Evolutionary conservation across 768 basidiomycete genomes (phyloP).

Genomic region (Lactarius akahatsu): DNA sequence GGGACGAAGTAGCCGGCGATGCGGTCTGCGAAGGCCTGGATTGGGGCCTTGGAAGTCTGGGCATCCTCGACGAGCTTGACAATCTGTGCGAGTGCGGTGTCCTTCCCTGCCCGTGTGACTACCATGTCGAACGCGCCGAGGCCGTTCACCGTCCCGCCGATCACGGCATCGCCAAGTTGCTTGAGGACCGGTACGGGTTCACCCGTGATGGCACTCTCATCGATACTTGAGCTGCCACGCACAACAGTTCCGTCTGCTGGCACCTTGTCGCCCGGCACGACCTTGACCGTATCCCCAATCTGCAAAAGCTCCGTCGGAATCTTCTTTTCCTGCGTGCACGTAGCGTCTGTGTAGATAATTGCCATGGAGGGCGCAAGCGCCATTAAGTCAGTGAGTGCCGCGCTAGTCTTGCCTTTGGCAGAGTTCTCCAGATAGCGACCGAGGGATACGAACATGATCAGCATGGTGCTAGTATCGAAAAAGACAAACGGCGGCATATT

Average conservation of each 20-base stretch:
- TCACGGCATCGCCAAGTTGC: constrained; percentile 78
- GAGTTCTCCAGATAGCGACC: constrained; percentile 95
- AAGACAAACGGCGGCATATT: constrained; percentile 83
- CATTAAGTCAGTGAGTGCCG: constrained; percentile 96
- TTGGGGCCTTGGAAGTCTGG: constrained; percentile 96
- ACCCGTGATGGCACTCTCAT: constrained; percentile 96
- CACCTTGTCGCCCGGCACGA: constrained; percentile 95
- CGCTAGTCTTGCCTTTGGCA: constrained; percentile 96
- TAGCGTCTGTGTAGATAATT: constrained; percentile 87
- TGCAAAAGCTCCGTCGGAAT: constrained; percentile 94
- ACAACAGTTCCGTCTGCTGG: constrained; percentile 94
- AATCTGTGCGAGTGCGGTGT: constrained; percentile 95
- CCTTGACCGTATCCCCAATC: constrained; percentile 88
- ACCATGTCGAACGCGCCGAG: constrained; percentile 96
- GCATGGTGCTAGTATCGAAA: constrained; percentile 99
- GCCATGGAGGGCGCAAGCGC: constrained; percentile 93
- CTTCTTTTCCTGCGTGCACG: constrained; percentile 81
- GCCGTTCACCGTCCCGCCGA: constrained; percentile 96
- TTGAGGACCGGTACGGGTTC: constrained; percentile 90
- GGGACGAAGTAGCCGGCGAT: constrained; percentile 97
- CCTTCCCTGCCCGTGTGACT: constrained; percentile 92
- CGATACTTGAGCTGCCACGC: constrained; percentile 81
- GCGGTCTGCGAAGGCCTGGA: constrained; percentile 93
- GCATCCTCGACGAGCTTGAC: constrained; percentile 97
- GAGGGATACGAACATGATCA: constrained; percentile 94